Base-by-base conservation (phyloP, 139 green algal species). In the Chlamydomonas incerta region DNA sequence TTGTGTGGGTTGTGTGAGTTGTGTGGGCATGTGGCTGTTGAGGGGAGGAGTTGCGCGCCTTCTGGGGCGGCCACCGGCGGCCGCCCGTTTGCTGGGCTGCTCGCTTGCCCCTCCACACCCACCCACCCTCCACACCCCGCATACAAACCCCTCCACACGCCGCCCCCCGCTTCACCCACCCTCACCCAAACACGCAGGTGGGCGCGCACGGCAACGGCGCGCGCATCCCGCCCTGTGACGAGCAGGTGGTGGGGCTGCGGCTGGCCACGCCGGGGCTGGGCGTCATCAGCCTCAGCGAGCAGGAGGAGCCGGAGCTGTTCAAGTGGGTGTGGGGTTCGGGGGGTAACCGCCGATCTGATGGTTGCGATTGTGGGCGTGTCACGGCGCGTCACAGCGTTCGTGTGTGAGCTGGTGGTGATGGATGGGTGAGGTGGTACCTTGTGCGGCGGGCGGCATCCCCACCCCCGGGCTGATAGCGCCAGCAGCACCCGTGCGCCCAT, bases 141-240 rank as follows among this genome's bases (percentile, higher is more conserved):
- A 29, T 63, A 26, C 71, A n/a, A n/a, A n/a, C n/a, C n/a, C n/a
- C n/a, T n/a, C n/a, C n/a, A n/a, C n/a, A n/a, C n/a, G n/a, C n/a
- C n/a, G n/a, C n/a, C n/a, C n/a, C n/a, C n/a, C n/a, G n/a, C n/a
- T n/a, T n/a, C n/a, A n/a, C n/a, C n/a, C n/a, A n/a, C 35, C 34
- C 58, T 18, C 34, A 60, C 35, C 37, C 46, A 29, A 24, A 26
- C 71, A 3, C 75, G 71, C 94, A 98, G 94, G 95, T 98, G 20
- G 91, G 93, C 24, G 97, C 96, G 20, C 97, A 99, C 88, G 97
- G 97, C 60, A 99, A 96, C 0, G 97, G 97, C 13, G 96, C 97
- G 0, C 63, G 9, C 28, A 95, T 99, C 47, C 97, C 97, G 0
- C 95, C 97, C 28, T 95, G 98, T 26, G 97, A 99, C 74, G 94